phyloP scores from a whole-genome alignment of 257 asterid genomes.

The Rehmannia glutinosa region DNA sequence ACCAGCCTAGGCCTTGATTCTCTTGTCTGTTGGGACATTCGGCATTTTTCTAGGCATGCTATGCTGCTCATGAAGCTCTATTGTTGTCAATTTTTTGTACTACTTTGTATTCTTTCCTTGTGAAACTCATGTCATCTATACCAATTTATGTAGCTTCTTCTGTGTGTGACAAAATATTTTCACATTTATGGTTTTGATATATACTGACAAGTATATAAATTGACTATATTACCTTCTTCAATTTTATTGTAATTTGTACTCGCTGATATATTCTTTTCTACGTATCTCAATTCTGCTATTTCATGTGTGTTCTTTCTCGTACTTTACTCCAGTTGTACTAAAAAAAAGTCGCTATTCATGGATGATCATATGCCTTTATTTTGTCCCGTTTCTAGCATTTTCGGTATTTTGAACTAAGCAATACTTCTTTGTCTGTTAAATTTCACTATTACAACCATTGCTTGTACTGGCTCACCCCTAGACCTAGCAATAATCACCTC shows the following conservation, averaged over 20 bases:
- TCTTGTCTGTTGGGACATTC: conserved; percentile 2
- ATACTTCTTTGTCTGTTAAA: no score
- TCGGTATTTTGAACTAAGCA: neutral
- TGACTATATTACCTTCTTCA: neutral
- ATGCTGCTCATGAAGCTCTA: conserved; percentile 8
- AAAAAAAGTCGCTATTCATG: no score
- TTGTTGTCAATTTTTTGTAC: conserved; percentile 16
- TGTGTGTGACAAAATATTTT: neutral
- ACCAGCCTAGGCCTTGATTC: conserved; percentile 73
- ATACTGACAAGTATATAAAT: neutral
- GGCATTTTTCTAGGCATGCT: neutral
- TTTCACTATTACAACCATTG: neutral
- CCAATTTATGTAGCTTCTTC: conserved; percentile 1
- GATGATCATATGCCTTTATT: neutral
- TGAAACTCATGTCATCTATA: conserved; percentile 13
- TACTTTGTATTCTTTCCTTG: conserved; percentile 22
- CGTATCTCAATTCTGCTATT: neutral
- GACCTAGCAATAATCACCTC: no score
- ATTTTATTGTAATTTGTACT: neutral
- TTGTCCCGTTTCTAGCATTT: neutral
- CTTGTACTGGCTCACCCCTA: no score
- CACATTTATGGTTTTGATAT: neutral
- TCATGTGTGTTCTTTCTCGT: no score
- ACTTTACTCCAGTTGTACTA: no score
- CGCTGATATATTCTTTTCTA: neutral